Evolutionary conservation across 805 yeast species (phyloP).

Genomic region (Saccharomycopsis guyanensis): DNA sequence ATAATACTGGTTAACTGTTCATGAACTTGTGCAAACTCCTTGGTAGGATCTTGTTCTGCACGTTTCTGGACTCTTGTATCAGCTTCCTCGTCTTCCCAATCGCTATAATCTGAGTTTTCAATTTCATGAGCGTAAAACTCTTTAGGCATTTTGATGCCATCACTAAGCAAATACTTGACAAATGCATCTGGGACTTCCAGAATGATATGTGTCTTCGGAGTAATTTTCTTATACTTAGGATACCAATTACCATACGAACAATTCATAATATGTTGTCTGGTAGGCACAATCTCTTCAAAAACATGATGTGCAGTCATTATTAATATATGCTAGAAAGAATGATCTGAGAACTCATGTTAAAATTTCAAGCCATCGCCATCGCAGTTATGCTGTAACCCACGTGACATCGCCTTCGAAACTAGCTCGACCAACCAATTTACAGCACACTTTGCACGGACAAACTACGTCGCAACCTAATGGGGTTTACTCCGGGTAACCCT

Average conservation of each 20-base stretch:
- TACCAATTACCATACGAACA: conserved; percentile 60
- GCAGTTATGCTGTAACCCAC: no score
- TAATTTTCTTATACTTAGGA: conserved; percentile 36
- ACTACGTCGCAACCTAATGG: no score
- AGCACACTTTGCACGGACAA: no score
- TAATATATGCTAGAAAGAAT: no score
- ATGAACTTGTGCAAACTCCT: conserved; percentile 55
- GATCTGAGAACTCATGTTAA: no score
- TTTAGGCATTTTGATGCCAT: conserved; percentile 58
- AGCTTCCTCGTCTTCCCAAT: conserved; percentile 52
- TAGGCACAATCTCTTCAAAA: conserved; percentile 25
- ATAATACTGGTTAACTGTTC: conserved; percentile 40
- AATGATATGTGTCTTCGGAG: conserved; percentile 47
- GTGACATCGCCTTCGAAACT: no score
- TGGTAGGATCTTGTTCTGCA: conserved; percentile 34
- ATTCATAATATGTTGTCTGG: conserved; percentile 37
- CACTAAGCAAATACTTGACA: conserved; percentile 52
- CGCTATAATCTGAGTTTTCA: conserved; percentile 65
- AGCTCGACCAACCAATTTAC: no score
- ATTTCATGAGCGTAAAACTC: conserved; percentile 33
- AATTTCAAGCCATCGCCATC: no score
- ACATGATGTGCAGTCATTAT: conserved; percentile 13
- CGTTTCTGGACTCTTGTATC: conserved; percentile 23
- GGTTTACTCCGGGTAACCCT: background rate
- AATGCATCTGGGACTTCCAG: conserved; percentile 51